A percentile compares a stretch with the other conserved stretches of the same genome.
Evolutionary conservation across 1,139 yeast genomes (phyloP).

Genomic region (Zygotorulaspora mrakii): DNA sequence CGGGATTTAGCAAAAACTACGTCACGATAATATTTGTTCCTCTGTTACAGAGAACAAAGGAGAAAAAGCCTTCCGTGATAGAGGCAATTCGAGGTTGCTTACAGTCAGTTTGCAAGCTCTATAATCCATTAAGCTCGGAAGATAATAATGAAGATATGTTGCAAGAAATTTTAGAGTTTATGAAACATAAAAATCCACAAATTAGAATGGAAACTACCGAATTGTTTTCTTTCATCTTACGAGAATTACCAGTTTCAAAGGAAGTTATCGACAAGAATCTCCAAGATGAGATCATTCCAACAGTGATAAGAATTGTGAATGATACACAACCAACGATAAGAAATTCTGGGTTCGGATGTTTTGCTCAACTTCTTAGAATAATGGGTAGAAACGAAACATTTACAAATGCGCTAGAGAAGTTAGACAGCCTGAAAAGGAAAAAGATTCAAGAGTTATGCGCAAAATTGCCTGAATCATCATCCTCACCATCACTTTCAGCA

Average conservation of each 20-base stretch:
- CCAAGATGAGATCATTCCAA: conserved; percentile 45
- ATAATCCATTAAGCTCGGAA: conserved; percentile 37
- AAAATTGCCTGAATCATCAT: conserved; percentile 43
- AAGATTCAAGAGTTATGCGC: conserved; percentile 63
- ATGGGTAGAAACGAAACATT: conserved; percentile 63
- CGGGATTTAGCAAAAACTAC: conserved; percentile 50
- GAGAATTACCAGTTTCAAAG: conserved; percentile 30
- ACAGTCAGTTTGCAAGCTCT: conserved; percentile 52
- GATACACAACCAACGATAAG: conserved; percentile 89
- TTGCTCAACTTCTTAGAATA: conserved; percentile 80
- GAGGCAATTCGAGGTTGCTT: conserved; percentile 65
- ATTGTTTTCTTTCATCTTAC: conserved; percentile 63
- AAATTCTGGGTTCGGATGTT: conserved; percentile 69
- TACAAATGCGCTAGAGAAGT: conserved; percentile 53
- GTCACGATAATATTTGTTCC: conserved; percentile 54
- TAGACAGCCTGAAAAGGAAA: conserved; percentile 69
- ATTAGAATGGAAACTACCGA: conserved; percentile 67
- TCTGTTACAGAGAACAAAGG: conserved; percentile 78
- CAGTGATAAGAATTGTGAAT: conserved; percentile 49
- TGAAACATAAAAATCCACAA: conserved; percentile 81
- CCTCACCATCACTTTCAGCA: not conserved
- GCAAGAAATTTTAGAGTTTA: conserved; percentile 55
- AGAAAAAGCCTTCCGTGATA: conserved; percentile 74
- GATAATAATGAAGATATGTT: conserved; percentile 53
- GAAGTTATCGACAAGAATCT: conserved; percentile 46